phyloP scores from a whole-genome alignment of 2,329 filamentous ascomycete species.

The Colletotrichum sp. region DNA sequence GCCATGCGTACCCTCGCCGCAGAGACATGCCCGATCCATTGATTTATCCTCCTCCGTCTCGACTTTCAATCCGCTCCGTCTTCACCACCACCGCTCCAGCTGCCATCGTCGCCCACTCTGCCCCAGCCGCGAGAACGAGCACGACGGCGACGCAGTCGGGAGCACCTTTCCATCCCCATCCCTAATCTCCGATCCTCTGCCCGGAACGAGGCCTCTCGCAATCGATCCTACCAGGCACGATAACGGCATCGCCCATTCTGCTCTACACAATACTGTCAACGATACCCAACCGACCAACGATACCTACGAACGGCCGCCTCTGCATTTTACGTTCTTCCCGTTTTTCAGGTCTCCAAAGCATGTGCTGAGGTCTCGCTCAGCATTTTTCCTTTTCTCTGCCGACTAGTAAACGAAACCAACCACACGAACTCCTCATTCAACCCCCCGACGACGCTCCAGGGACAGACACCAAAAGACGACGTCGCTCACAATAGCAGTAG shows the following conservation, averaged over 20 bases:
- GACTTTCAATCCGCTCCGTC: slow-evolving; percentile 30
- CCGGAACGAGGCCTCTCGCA: not conserved
- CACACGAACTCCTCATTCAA: not conserved
- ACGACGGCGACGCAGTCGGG: not conserved
- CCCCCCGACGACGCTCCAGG: not conserved
- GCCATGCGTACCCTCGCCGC: slow-evolving; percentile 9
- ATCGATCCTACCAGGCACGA: not conserved
- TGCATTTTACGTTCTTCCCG: not conserved
- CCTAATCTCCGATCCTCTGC: not conserved
- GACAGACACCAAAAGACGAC: not conserved
- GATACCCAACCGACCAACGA: slow-evolving; percentile 13
- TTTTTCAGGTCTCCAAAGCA: not conserved
- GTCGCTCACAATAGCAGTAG: slow-evolving; percentile 1
- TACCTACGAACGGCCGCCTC: slow-evolving; percentile 9
- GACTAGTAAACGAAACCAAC: not conserved
- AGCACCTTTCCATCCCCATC: not conserved
- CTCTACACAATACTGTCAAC: not conserved
- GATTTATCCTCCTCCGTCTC: slow-evolving; percentile 27
- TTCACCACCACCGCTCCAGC: slow-evolving; percentile 21
- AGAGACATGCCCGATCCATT: slow-evolving; percentile 18
- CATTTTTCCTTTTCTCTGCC: not conserved
- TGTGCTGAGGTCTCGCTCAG: slow-evolving; percentile 13
- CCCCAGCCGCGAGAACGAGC: not conserved
- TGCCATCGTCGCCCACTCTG: not conserved
- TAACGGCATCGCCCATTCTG: not conserved